Conservation (phyloP, 306 rosid genomes). For the Ormosia emarginata region DNA sequence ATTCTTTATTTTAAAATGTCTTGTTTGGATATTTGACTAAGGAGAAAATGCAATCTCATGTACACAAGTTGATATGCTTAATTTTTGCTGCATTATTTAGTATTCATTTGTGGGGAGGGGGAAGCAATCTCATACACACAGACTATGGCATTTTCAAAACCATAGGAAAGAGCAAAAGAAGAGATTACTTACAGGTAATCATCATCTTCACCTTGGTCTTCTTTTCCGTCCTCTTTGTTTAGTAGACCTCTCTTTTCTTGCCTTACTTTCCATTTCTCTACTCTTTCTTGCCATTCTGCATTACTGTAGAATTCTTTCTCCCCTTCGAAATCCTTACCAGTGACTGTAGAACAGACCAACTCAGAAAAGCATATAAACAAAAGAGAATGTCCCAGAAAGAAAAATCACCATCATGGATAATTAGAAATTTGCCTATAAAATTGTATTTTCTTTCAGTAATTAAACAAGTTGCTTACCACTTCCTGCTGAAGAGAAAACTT, state of each 20-base stretch:
- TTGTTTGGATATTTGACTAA: no score
- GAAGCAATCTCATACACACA: background rate
- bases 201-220: conserved; percentile 73
- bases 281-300: conserved; percentile 94
- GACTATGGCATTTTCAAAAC: background rate
- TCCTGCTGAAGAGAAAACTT: conserved; percentile 74
- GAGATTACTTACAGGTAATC: conserved; percentile 65
- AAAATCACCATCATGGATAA: background rate
- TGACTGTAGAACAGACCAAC: conserved; percentile 36
- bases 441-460: background rate
- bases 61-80: background rate
- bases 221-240: conserved; percentile 65
- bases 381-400: background rate
- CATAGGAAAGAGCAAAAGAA: background rate
- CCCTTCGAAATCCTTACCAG: conserved; percentile 85
- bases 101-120: background rate
- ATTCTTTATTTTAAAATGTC: no score
- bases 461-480: conserved; percentile 50
- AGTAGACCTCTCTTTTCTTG: conserved; percentile 86
- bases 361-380: background rate
- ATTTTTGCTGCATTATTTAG: conserved; percentile 5
- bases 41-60: background rate
- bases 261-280: conserved; percentile 97
- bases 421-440: background rate
- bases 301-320: conserved; percentile 66